phyloP scores from a whole-genome alignment of 1,139 yeast genomes.

The Diutina pseudorugosa region DNA sequence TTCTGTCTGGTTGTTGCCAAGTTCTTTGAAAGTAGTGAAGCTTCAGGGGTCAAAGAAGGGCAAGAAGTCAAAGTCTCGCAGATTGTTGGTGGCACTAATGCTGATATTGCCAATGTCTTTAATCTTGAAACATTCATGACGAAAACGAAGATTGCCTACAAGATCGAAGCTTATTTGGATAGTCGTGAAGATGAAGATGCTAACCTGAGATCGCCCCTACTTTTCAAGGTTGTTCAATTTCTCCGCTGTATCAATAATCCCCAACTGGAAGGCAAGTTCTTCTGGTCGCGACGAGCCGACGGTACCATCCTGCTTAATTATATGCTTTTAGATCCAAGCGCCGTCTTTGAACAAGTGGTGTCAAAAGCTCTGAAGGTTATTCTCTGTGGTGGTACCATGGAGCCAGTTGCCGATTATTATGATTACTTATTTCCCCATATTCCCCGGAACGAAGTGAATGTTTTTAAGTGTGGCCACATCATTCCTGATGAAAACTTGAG shows the following conservation, averaged over 20 bases:
- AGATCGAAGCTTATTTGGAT: slow-evolving; percentile 64
- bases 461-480: slow-evolving; percentile 74
- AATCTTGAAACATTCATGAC: slow-evolving; percentile 53
- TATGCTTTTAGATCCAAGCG: slow-evolving; percentile 72
- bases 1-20: slow-evolving; percentile 34
- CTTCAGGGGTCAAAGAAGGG: slow-evolving; percentile 31
- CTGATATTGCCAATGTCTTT: slow-evolving; percentile 61
- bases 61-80: slow-evolving; percentile 36
- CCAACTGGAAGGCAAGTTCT: slow-evolving; percentile 68
- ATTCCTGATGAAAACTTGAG: slow-evolving; percentile 59
- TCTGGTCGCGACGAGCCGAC: slow-evolving; percentile 37
- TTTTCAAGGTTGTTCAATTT: slow-evolving; percentile 58
- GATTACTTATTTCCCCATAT: slow-evolving; percentile 55
- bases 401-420: slow-evolving; percentile 65
- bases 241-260: slow-evolving; percentile 61
- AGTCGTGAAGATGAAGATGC: slow-evolving; percentile 8
- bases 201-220: slow-evolving; percentile 29
- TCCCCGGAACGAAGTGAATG: slow-evolving; percentile 25
- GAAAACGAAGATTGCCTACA: slow-evolving; percentile 69
- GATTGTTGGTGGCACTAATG: slow-evolving; percentile 44
- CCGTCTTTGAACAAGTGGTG: slow-evolving; percentile 53
- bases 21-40: not conserved
- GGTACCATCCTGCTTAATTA: slow-evolving; percentile 39
- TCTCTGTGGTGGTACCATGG: slow-evolving; percentile 95
- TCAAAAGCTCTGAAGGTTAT: slow-evolving; percentile 60